A percentile compares a stretch with the other conserved stretches of the same genome.
phyloP scores from a whole-genome alignment of 73 alveolate genomes.

The Effrenium voratum region DNA sequence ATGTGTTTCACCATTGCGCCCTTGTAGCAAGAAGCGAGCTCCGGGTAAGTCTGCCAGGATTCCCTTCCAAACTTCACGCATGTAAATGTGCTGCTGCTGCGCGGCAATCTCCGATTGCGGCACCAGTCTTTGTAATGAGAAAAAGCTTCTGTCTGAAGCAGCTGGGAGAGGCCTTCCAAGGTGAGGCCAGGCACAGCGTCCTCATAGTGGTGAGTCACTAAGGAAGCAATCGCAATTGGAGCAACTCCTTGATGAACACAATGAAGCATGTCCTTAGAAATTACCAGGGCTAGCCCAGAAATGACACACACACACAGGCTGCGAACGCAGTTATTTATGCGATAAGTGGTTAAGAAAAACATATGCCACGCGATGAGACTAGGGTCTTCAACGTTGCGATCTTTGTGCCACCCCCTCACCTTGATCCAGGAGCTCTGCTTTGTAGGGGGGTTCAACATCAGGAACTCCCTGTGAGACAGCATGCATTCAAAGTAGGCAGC shows the following conservation, averaged over 20 bases:
- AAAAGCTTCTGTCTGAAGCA: background rate
- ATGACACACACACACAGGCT: background rate
- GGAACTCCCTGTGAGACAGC: background rate
- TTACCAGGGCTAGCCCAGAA: background rate
- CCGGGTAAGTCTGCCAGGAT: constrained; percentile 4
- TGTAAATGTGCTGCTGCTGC: background rate
- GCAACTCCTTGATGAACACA: constrained; percentile 18
- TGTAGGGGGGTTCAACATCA: constrained; percentile 23
- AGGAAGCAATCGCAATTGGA: background rate
- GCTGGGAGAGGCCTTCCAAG: background rate
- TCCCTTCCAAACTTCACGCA: background rate
- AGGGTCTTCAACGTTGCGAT: constrained; percentile 27
- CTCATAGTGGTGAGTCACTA: constrained; percentile 9
- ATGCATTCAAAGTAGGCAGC: constrained; percentile 33
- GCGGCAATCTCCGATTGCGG: background rate
- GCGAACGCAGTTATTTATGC: background rate
- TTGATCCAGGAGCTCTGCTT: background rate
- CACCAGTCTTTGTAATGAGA: background rate
- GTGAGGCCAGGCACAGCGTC: background rate
- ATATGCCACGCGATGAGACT: background rate
- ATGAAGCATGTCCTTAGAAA: constrained; percentile 35
- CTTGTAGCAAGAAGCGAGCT: constrained; percentile 20
- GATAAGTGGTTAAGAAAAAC: background rate
- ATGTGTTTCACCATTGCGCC: background rate
- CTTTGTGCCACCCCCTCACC: constrained; percentile 28